phyloP scores from a whole-genome alignment of 73 alveolate species.

The Tetrahymena malaccensis region DNA sequence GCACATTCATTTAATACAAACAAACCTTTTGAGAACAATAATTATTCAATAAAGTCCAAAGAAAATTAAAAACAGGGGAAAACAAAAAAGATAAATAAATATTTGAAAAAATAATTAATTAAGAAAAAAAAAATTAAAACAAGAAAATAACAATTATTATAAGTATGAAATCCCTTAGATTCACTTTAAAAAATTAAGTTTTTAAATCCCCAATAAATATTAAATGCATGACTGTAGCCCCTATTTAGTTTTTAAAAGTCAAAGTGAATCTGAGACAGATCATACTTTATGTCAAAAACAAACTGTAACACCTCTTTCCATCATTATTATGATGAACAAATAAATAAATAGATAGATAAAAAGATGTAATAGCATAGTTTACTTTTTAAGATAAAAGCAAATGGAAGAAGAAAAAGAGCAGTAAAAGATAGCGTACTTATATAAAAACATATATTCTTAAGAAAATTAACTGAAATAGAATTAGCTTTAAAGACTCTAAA shows the following conservation, averaged over 20 bases:
- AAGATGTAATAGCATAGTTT: neutral
- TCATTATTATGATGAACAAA: neutral
- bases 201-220: neutral
- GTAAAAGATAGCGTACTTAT: neutral
- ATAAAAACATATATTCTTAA: too few species aligned
- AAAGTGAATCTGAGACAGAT: neutral
- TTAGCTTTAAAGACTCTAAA: neutral
- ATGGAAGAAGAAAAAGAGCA: too few species aligned
- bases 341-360: neutral
- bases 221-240: neutral
- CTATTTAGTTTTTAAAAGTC: neutral
- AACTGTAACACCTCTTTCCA: neutral
- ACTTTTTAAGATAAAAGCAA: neutral
- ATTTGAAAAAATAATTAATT: neutral
- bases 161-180: neutral
- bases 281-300: neutral
- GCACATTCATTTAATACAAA: neutral
- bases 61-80: neutral
- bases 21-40: neutral
- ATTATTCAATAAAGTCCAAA: neutral
- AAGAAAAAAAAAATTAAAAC: neutral
- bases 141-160: neutral
- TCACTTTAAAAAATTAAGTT: neutral
- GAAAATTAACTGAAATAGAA: neutral
- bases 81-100: neutral